Base-by-base conservation (phyloP, 345 rosid genomes). In the Populus simonii region DNA sequence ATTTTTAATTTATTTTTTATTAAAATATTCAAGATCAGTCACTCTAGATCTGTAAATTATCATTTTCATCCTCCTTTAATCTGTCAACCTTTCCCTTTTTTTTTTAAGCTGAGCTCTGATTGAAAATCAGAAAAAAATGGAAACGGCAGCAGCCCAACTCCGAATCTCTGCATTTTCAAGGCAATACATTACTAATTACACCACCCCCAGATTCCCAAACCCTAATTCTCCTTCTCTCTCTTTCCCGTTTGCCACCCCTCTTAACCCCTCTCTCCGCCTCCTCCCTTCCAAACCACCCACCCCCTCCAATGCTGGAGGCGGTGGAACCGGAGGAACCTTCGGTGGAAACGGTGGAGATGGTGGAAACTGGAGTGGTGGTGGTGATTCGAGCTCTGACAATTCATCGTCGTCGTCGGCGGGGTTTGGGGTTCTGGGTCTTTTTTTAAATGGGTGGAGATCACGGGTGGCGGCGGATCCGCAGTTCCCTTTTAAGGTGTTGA, bases 381-480 rank as follows among this genome's bases (percentile, higher is more conserved):
- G 74, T 0, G 79, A 73, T 66, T 68, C 68, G 29, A 78, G 45
- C 62, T 81, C 68, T 4, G 80, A 78, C 67, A 51, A 70, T 39
- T 69, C 85, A 17, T 74, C 79, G 0, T 74, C 82, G 18, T 78
- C 94, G 15, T 74, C 86, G 73, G 33, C 22, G 41, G 22, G 86
- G 83, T 63, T 79, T 18, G 97, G 98, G 81, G 75, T 88, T 68
- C 74, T 90, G 33, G 95, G 94, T 20, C 81, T 92, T 51, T 85
- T 94, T 72, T 78, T 89, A 13, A 84, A 86, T 67, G 99, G 99
- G 36, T 96, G 99, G 99, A 86, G 96, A 80, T 89, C 92, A 1
- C 80, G 99, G 70, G 97, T 96, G 18, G 87, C 97, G 5, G 99
- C 99, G 2, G 99, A 96, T 84, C 87, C 98, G 7, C 98, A 96